Conservation (phyloP, 257 asterid genomes). For the Primulina tabacum region DNA sequence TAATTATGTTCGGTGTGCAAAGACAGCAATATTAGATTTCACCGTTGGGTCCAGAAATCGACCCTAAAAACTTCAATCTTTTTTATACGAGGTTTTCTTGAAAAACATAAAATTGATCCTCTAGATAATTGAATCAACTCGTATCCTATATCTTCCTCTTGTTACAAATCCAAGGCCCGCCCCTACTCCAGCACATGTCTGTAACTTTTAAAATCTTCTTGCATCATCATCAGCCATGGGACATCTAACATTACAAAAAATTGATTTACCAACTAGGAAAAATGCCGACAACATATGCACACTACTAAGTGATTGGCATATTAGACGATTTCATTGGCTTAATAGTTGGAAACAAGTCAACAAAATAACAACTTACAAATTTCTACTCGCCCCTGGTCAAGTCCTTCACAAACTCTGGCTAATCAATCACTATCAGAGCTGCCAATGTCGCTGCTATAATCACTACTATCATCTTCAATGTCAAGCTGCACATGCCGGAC, state of each 20-base stretch:
- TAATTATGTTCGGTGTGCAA: no score
- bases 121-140: neutral
- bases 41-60: neutral
- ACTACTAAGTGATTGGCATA: neutral
- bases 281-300: neutral
- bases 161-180: no score
- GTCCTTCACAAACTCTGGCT: conserved; percentile 13
- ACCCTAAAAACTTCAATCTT: no score
- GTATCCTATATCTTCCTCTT: no score
- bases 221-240: no score
- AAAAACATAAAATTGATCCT: neutral
- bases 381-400: neutral
- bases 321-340: neutral
- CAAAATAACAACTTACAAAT: neutral
- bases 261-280: neutral
- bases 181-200: no score
- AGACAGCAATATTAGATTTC: no score
- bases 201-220: no score
- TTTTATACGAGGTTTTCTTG: no score
- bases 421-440: conserved; percentile 79
- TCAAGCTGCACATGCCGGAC: conserved; percentile 94
- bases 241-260: no score
- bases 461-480: conserved; percentile 76
- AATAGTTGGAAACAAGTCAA: neutral
- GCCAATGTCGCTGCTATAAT: conserved; percentile 28